Conservation (phyloP, 768 basidiomycete species). For the Crucibulum laeve region DNA sequence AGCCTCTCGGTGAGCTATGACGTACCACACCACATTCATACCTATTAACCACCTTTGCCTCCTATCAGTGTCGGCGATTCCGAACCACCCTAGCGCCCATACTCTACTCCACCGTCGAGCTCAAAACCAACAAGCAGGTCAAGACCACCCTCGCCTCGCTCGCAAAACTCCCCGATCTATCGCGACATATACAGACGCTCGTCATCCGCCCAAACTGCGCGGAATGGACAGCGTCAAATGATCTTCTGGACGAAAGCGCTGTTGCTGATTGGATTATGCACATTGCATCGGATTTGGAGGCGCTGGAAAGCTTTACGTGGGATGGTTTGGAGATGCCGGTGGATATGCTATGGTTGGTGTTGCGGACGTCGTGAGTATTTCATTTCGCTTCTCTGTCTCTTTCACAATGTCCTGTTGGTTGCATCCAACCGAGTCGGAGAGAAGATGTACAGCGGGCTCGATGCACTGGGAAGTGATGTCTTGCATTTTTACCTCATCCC, state of each 20-base stretch:
- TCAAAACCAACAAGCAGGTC: slow-evolving; percentile 28
- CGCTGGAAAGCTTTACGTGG: slow-evolving; percentile 29
- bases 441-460: too few relatives aligned
- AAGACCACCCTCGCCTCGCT: slow-evolving; percentile 41
- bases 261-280: slow-evolving; percentile 23
- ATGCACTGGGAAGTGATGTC: too few relatives aligned
- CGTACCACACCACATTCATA: background rate
- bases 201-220: slow-evolving; percentile 26
- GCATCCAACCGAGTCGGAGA: too few relatives aligned
- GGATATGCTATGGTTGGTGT: slow-evolving; percentile 27
- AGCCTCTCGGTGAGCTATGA: slow-evolving; percentile 18
- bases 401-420: too few relatives aligned
- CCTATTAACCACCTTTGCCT: background rate
- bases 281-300: slow-evolving; percentile 16
- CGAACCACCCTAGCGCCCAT: slow-evolving; percentile 19
- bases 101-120: slow-evolving; percentile 29
- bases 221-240: slow-evolving; percentile 27
- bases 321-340: slow-evolving; percentile 32
- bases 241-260: slow-evolving; percentile 24
- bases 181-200: slow-evolving; percentile 22
- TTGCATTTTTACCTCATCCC: too few relatives aligned
- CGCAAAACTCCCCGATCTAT: slow-evolving; percentile 26
- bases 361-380: slow-evolving; percentile 22
- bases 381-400: slow-evolving; percentile 4
- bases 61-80: slow-evolving; percentile 21